Evolutionary conservation across 192 early-diverging fungal species (phyloP).

Genomic region (Cetraspora pellucida): DNA sequence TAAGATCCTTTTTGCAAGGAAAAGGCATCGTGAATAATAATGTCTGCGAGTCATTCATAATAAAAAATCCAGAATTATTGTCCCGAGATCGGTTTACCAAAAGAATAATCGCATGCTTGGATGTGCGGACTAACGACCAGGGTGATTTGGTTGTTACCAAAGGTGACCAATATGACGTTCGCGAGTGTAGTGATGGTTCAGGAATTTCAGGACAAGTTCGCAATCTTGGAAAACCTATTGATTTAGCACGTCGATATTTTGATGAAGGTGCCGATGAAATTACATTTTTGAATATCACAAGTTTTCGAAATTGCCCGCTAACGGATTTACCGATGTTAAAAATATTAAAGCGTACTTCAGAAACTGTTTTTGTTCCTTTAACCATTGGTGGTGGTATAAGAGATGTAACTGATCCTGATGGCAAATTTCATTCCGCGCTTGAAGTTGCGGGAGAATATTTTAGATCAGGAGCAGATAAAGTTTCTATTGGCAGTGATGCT

Average conservation of each 20-base stretch:
- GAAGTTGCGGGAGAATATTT: constrained; percentile 99
- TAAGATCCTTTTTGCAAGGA: constrained; percentile 78
- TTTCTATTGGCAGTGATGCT: constrained; percentile 99
- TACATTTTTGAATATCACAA: constrained; percentile 98
- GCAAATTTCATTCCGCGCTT: constrained; percentile 76
- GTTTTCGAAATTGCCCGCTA: constrained; percentile 91
- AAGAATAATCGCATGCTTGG: constrained; percentile 96
- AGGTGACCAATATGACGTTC: constrained; percentile 99
- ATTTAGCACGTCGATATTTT: constrained; percentile 89
- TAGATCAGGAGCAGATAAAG: constrained; percentile 98
- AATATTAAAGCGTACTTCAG: constrained; percentile 82
- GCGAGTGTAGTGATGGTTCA: constrained; percentile 61
- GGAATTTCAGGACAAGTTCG: constrained; percentile 66
- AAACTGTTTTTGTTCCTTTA: constrained; percentile 97
- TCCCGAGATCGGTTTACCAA: constrained; percentile 69
- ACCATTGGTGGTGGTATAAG: constrained; percentile 99
- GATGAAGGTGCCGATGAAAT: constrained; percentile 97
- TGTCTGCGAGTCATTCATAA: background rate
- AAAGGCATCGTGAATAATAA: constrained; percentile 33
- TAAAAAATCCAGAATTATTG: constrained; percentile 25
- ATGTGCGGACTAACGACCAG: constrained; percentile 94
- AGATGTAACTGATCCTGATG: constrained; percentile 86
- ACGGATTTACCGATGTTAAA: constrained; percentile 94
- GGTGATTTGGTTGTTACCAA: constrained; percentile 99
- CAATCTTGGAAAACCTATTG: constrained; percentile 97